These are phyloP conservation scores for Penicillium bovifimosum DNA, from an alignment of 495 filamentous ascomycete genomes.

Conservation along the genomic window DNA sequence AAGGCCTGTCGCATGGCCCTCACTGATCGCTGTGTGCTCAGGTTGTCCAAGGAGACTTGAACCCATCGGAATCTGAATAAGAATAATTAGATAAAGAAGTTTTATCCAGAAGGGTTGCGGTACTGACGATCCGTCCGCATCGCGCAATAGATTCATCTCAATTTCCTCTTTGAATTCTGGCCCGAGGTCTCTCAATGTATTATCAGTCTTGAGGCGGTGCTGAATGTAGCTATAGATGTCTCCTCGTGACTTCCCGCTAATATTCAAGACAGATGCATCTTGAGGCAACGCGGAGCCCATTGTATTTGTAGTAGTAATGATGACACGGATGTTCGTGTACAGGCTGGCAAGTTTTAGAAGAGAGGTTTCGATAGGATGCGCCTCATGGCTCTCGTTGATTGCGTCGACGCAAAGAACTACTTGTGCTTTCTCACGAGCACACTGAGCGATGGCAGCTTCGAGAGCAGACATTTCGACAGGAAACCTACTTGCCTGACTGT, in stretches of 20 bases:
- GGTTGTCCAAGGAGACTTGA: slow-evolving; percentile 22
- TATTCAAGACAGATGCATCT: slow-evolving; percentile 2
- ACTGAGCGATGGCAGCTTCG: slow-evolving; percentile 16
- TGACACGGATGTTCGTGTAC: slow-evolving; percentile 13
- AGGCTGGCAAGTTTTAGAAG: slow-evolving; percentile 10
- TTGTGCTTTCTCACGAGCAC: neutral
- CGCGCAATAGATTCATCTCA: slow-evolving; percentile 1
- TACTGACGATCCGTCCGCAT: slow-evolving; percentile 23
- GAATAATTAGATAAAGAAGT: neutral
- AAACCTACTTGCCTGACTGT: slow-evolving; percentile 12
- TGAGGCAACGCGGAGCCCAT: neutral
- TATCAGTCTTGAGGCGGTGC: slow-evolving; percentile 10
- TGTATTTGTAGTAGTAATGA: slow-evolving; percentile 13
- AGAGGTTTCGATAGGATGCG: slow-evolving; percentile 6
- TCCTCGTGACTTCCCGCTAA: slow-evolving; percentile 9
- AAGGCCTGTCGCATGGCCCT: slow-evolving; percentile 17
- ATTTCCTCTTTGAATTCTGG: slow-evolving; percentile 15
- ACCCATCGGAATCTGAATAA: slow-evolving; percentile 18
- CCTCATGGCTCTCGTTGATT: slow-evolving; percentile 17
- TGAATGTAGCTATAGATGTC: slow-evolving; percentile 16
- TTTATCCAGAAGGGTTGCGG: neutral
- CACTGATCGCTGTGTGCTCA: slow-evolving; percentile 14
- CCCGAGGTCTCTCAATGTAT: slow-evolving; percentile 1
- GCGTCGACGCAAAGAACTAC: slow-evolving; percentile 17
- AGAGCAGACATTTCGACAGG: slow-evolving; percentile 13